Percentiles rank a stretch among this genome's conserved stretches.
Evolutionary conservation across 768 basidiomycete species (phyloP).

Genomic region (Phanerodontia chrysosporium): DNA sequence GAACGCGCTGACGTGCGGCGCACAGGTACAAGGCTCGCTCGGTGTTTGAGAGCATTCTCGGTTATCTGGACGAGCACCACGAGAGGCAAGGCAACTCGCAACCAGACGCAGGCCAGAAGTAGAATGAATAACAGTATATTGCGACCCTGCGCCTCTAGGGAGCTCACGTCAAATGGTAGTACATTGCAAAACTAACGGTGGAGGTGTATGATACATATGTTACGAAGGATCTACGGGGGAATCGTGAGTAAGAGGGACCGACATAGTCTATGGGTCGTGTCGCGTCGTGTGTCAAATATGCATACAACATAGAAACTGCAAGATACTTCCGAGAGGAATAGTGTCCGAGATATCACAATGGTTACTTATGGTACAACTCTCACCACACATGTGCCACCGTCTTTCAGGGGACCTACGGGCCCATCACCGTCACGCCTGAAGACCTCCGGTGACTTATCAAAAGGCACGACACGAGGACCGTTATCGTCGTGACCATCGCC

Average conservation of each 20-base stretch:
- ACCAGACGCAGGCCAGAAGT: slow-evolving; percentile 8
- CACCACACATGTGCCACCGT: slow-evolving; percentile 31
- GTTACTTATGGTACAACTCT: slow-evolving; percentile 21
- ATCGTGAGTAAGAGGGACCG: background rate
- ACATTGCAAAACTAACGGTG: background rate
- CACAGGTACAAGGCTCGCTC: slow-evolving; percentile 32
- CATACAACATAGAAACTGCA: background rate
- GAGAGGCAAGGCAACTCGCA: slow-evolving; percentile 17
- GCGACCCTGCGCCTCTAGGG: slow-evolving; percentile 4
- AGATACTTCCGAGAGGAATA: background rate
- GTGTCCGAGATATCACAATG: background rate
- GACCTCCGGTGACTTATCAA: slow-evolving; percentile 51
- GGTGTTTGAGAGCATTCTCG: slow-evolving; percentile 30
- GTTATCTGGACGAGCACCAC: slow-evolving; percentile 31
- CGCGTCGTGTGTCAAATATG: background rate
- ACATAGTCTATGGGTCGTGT: background rate
- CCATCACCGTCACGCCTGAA: slow-evolving; percentile 32
- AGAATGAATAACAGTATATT: background rate
- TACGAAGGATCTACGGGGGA: background rate
- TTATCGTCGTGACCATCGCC: slow-evolving; percentile 25
- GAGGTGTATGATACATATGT: background rate
- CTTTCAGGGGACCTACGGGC: slow-evolving; percentile 24
- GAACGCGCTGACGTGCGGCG: background rate
- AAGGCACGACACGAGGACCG: slow-evolving; percentile 40
- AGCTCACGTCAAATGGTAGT: background rate